Evolutionary conservation across 176 grass and related monocot genomes (phyloP), one percentile per base, ranked within the genome.

Genomic region (Puccinellia tenuiflora): DNA sequence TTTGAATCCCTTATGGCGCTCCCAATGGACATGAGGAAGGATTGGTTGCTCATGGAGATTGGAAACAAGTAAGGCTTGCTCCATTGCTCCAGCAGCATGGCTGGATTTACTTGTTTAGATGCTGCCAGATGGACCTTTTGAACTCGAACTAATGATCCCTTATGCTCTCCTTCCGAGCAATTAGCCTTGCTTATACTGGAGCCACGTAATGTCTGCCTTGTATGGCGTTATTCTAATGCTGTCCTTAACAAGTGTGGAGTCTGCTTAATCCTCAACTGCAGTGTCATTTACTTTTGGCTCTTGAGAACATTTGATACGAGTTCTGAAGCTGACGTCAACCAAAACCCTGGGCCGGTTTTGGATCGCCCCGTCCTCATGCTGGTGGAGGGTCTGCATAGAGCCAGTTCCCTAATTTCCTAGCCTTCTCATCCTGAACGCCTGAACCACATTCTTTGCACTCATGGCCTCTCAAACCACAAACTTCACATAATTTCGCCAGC

Each of bases 1-100:
- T 83, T 75, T 15, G 73, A 59, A 25, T 62, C 55, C 50, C 69
- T 83, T 6, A 37, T 83, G 55, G 55, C 20, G 7, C 69, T 83
- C 24, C 81, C 69, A 22, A 1, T 25, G 21, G 55, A 75, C 20
- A 75, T 75, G 81, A 63, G 81, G 55, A 83, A 63, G 39, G 81
- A 83, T 10, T 83, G 81, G 81, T 9, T 83, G 38, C 81, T 72
- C 51, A 72, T 82, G 80, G 66, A 82, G 66, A 42, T 82, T 4
- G 48, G 8, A 20, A 57, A 57, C 24, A 43, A 72, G 50, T 81
- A 50, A 20, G 1, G 24, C 0, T 72, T 47, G 68, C 33, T 72
- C 40, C 40, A 37, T 9, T 17, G 63, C 63, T 65, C 61, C 9
- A 68, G 1, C 20, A n/a, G 33, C 20, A 68, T 68, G 20, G 3